Evolutionary conservation across 495 filamentous ascomycete genomes (phyloP), one percentile per base, ranked within the genome.

Genomic region (Massariosphaeria phaeospora): DNA sequence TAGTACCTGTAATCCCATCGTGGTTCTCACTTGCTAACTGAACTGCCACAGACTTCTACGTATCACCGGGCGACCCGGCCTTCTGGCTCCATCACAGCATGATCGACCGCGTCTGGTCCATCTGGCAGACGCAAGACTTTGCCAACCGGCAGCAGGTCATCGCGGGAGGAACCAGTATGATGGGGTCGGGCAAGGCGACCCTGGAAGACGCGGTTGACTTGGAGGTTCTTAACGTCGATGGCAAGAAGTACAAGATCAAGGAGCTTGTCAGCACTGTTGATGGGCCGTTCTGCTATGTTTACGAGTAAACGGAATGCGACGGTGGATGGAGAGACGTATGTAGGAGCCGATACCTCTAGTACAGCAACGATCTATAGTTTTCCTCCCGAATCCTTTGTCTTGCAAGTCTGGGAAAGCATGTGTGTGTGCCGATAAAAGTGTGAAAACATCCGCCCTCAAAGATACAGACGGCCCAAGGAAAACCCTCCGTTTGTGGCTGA

Each of bases 261-360:
- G 70, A 75, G 21, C 30, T 79, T 9, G 65, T 73, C 20, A 76
- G 75, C 51, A 67, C 66, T 11, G 62, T 73, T 11, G 72, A 73
- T 52, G 75, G 76, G 11, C 73, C 75, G 15, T 73, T 77, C 33
- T 78, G 76, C 55, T 78, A 78, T 56, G 69, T 71, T 3, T 78
- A 77, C 62, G 62, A 72, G 62, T 77, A 54, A 30, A 15, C 9
- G 25, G 18, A n/a, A n/a, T n/a, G n/a, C n/a, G n/a, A n/a, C n/a
- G n/a, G n/a, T n/a, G n/a, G n/a, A n/a, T n/a, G n/a, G n/a, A n/a
- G n/a, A n/a, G n/a, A n/a, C n/a, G n/a, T n/a, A n/a, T n/a, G n/a
- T n/a, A n/a, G n/a, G n/a, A n/a, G n/a, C n/a, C n/a, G n/a, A n/a
- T n/a, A n/a, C n/a, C n/a, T n/a, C n/a, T n/a, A n/a, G n/a, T n/a